These are phyloP conservation scores for Rosa chinensis DNA, from an alignment of 306 rosid species.

Conservation along the genomic window DNA sequence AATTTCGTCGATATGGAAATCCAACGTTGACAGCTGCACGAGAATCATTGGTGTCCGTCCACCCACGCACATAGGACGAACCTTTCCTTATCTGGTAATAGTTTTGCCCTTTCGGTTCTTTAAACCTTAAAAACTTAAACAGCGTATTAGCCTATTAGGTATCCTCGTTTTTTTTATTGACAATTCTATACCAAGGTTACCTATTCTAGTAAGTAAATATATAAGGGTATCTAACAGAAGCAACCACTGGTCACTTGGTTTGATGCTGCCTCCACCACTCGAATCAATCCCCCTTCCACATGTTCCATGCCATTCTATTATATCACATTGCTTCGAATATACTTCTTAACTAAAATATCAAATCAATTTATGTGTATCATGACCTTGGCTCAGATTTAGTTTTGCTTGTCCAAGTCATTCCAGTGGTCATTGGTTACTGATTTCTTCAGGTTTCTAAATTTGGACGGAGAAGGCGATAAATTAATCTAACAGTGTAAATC, in stretches of 20 bases:
- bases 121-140: background rate
- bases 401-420: background rate
- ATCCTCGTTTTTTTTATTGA: background rate
- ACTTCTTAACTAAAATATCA: background rate
- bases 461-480: background rate
- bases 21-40: conserved; percentile 7
- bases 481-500: too few relatives aligned
- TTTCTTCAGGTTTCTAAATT: background rate
- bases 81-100: conserved; percentile 33
- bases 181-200: background rate
- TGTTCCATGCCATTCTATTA: background rate
- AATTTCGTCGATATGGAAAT: background rate
- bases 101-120: background rate
- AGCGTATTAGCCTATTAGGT: background rate
- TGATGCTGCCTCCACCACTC: background rate
- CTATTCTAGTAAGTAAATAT: background rate
- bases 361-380: background rate
- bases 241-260: background rate
- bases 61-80: conserved; percentile 1
- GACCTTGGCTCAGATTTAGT: background rate
- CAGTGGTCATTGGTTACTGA: too few relatives aligned
- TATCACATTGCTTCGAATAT: background rate
- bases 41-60: conserved; percentile 22
- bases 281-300: background rate
- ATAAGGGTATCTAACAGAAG: background rate